These are phyloP conservation scores for Beauveria brongniartii DNA, from an alignment of 2,329 filamentous ascomycete genomes.

Conservation along the genomic window DNA sequence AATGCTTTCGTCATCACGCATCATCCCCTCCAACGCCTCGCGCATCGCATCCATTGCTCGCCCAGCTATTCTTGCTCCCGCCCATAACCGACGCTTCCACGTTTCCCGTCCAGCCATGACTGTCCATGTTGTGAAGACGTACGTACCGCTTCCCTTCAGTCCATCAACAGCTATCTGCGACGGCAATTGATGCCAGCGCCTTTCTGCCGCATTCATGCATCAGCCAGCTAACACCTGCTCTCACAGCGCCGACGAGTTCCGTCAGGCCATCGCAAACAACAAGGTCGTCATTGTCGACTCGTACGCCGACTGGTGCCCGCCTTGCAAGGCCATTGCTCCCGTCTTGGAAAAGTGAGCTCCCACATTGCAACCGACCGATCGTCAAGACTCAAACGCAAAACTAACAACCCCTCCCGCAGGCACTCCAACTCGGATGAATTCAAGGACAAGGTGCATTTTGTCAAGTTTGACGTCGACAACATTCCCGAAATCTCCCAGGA, in stretches of 20 bases:
- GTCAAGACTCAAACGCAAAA: background rate
- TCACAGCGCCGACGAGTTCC: slow-evolving; percentile 11
- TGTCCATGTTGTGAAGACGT: slow-evolving; percentile 12
- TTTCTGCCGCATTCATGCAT: background rate
- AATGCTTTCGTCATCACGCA: slow-evolving; percentile 2
- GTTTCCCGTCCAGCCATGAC: slow-evolving; percentile 11
- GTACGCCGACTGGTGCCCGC: slow-evolving; percentile 87
- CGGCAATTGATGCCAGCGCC: background rate
- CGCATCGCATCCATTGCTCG: slow-evolving; percentile 9
- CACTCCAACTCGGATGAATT: slow-evolving; percentile 33
- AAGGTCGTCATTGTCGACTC: slow-evolving; percentile 73
- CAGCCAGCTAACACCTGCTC: background rate
- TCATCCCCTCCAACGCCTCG: slow-evolving; percentile 1
- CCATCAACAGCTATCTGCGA: background rate
- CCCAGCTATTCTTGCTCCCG: background rate
- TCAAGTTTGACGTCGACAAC: slow-evolving; percentile 87
- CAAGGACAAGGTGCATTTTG: slow-evolving; percentile 59
- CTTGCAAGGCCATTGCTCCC: slow-evolving; percentile 86
- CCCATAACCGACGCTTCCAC: slow-evolving; percentile 9
- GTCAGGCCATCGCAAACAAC: slow-evolving; percentile 24
- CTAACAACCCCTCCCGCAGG: slow-evolving; percentile 12
- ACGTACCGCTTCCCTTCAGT: background rate
- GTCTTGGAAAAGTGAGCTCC: slow-evolving; percentile 39
- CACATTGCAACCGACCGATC: background rate
- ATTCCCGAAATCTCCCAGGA: slow-evolving; percentile 67